Evolutionary conservation across 257 asterid genomes (phyloP).

Genomic region (Voacanga thouarsii): DNA sequence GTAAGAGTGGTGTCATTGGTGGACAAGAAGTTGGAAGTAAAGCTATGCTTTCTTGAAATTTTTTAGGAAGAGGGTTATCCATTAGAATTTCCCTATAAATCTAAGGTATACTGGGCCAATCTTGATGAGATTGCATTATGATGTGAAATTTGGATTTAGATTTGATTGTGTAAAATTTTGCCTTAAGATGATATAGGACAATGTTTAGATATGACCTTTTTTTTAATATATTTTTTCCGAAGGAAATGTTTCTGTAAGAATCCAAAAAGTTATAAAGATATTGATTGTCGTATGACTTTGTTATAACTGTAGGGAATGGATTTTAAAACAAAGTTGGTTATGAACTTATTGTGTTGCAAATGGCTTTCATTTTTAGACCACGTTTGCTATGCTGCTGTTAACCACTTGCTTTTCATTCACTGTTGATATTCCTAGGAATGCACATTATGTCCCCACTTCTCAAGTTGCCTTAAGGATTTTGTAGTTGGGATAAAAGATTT

Average conservation of each 20-base stretch:
- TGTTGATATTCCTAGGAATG: background rate
- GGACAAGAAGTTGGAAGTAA: constrained; percentile 95
- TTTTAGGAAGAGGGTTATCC: constrained; percentile 90
- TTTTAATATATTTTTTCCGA: background rate
- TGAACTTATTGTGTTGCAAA: too few species aligned
- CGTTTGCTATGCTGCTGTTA: background rate
- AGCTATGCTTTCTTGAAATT: constrained; percentile 87
- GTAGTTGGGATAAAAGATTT: constrained; percentile 1
- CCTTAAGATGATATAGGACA: background rate
- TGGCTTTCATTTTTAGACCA: background rate
- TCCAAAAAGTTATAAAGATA: background rate
- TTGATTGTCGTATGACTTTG: background rate
- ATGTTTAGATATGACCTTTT: background rate
- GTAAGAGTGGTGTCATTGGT: constrained; percentile 95
- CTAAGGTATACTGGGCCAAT: constrained; percentile 54
- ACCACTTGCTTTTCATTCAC: background rate
- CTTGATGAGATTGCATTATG: constrained; percentile 16
- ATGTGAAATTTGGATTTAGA: constrained; percentile 5
- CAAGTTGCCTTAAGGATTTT: background rate
- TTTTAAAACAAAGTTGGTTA: background rate
- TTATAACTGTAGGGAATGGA: background rate
- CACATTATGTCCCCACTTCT: background rate
- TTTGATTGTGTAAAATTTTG: background rate
- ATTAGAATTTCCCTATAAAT: constrained; percentile 72
- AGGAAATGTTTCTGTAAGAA: background rate